Evolutionary conservation across 2,329 filamentous ascomycete genomes (phyloP).

Genomic region (Exophiala sp.): DNA sequence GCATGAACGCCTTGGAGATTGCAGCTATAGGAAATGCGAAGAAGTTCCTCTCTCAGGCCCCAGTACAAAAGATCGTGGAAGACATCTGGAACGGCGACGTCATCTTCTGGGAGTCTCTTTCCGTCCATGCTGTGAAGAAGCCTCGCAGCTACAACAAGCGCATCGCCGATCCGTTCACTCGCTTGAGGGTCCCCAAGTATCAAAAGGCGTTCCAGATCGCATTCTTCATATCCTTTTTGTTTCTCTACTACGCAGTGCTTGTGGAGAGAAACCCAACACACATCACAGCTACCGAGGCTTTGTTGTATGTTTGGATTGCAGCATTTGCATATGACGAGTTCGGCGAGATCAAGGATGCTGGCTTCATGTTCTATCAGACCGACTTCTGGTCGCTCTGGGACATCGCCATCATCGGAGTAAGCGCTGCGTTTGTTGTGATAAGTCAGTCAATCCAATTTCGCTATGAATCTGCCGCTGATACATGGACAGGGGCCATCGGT

Average conservation of each 20-base stretch:
- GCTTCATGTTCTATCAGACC: conserved; percentile 77
- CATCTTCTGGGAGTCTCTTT: conserved; percentile 80
- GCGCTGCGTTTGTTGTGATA: conserved; percentile 65
- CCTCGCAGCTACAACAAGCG: conserved; percentile 70
- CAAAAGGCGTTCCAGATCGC: conserved; percentile 79
- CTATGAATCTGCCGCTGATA: conserved; percentile 2
- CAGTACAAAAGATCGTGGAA: conserved; percentile 78
- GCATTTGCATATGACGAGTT: conserved; percentile 86
- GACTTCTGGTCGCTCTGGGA: conserved; percentile 79
- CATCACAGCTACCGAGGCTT: conserved; percentile 66
- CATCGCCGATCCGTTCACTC: conserved; percentile 68
- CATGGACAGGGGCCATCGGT: conserved; percentile 60
- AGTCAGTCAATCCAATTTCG: conserved; percentile 51
- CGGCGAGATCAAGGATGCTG: conserved; percentile 80
- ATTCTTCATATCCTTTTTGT: conserved; percentile 74
- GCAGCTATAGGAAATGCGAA: conserved; percentile 78
- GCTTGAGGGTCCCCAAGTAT: conserved; percentile 76
- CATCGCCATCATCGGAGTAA: conserved; percentile 70
- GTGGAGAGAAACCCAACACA: conserved; percentile 65
- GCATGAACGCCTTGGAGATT: conserved; percentile 82
- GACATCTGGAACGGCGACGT: conserved; percentile 85
- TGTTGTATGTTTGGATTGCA: conserved; percentile 81
- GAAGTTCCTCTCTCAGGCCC: conserved; percentile 74
- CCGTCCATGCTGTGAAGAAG: conserved; percentile 68
- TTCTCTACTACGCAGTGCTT: conserved; percentile 82